Base-by-base conservation (phyloP, 164 flowering plant species). In the Umbellularia californica region DNA sequence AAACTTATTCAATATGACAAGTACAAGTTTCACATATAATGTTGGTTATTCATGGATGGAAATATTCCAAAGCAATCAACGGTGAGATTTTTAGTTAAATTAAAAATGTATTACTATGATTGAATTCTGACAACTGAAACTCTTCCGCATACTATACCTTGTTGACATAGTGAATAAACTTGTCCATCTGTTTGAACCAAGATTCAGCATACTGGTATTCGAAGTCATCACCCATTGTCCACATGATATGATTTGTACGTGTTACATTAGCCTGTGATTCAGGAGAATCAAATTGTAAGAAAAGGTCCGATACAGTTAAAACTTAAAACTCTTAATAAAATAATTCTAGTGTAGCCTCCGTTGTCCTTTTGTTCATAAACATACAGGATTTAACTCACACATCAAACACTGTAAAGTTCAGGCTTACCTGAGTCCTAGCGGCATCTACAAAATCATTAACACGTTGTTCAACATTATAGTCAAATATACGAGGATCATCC, bases 191-290 rank as follows among this genome's bases (percentile, higher is more conserved):
- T 78, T 84, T 92, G 90, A 91, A 93, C 97, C 97, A 93, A 68
- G 94, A 79, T 76, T 90, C 93, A 41, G 98, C 97, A 82, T 89
- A 92, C 72, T 90, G 95, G 77, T 95, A 92, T 76, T 85, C 85
- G 76, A 95, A 95, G 81, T 95, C 98, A 72, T 88, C 92, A 50
- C 98, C 97, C 98, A 93, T 95, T 70, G 98, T 95, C 97, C 97
- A 92, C 97, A 95, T 92, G 60, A 95, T 82, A 84, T 95, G 97
- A 76, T 91, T 92, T 51, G 92, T 84, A 63, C 89, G 82, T 10
- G 97, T 92, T 71, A 92, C 84, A 75, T 91, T 94, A 76, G 95
- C 90, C 97, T 94, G 81, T 55, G 50, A 50, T 72, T 70, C 50
- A 67, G 66, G 67, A 6, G 23, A 30, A 55, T 28, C 15, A 65